Evolutionary conservation across 805 yeast genomes (phyloP).

Genomic region (Hemisphaericaspora nanyangensis): DNA sequence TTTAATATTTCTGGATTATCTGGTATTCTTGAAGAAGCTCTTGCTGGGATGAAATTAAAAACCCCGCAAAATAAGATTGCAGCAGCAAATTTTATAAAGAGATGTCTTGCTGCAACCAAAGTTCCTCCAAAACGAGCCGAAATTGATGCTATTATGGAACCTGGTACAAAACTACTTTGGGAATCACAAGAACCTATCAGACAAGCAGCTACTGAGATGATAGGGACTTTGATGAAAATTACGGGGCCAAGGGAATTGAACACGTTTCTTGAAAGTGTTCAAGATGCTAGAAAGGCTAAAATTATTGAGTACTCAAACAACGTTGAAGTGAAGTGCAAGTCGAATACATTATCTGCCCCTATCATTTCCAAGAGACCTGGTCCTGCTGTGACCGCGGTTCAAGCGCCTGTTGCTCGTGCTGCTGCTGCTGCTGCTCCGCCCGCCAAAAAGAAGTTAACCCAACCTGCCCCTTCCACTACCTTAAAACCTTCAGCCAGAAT

Average conservation of each 20-base stretch:
- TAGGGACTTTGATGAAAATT: constrained; percentile 82
- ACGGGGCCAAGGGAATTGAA: constrained; percentile 68
- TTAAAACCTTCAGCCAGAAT: constrained; percentile 2
- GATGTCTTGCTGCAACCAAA: constrained; percentile 54
- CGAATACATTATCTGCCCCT: constrained; percentile 11
- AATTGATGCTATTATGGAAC: constrained; percentile 52
- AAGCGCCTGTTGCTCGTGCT: not conserved
- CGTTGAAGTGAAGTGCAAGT: constrained; percentile 45
- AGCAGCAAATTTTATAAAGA: constrained; percentile 57
- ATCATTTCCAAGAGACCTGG: constrained; percentile 5
- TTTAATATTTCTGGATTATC: constrained; percentile 47
- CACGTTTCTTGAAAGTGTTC: constrained; percentile 62
- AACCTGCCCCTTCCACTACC: not conserved
- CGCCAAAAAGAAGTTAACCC: not conserved
- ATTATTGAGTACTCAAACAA: constrained; percentile 55
- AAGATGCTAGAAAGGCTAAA: constrained; percentile 66
- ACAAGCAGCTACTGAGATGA: constrained; percentile 66
- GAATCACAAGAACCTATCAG: constrained; percentile 87
- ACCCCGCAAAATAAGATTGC: constrained; percentile 81
- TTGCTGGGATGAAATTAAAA: constrained; percentile 64
- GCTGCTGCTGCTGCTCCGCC: constrained; percentile 6
- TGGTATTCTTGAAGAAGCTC: constrained; percentile 56
- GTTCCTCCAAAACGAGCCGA: constrained; percentile 50
- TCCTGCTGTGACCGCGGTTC: constrained; percentile 1
- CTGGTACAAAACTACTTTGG: constrained; percentile 58